Percentiles rank a stretch among this genome's conserved stretches.
These are phyloP conservation scores for Clarireedia sp. DNA, from an alignment of 2,329 filamentous ascomycete genomes.

Conservation along the genomic window DNA sequence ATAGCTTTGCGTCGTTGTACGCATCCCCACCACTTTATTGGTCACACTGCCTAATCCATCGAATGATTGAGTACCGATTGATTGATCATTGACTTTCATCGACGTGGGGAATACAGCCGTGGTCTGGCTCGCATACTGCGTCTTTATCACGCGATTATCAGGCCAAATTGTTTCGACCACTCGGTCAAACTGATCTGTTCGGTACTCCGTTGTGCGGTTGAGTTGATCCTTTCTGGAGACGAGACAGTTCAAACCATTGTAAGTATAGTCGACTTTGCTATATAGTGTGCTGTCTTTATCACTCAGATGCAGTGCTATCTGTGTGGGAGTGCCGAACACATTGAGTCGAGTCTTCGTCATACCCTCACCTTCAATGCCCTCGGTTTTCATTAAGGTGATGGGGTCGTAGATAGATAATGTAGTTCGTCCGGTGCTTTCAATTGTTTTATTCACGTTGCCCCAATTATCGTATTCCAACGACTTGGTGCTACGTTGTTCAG, in stretches of 20 bases:
- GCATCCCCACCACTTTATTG: neutral
- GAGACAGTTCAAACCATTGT: neutral
- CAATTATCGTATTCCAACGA: constrained; percentile 1
- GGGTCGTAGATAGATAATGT: neutral
- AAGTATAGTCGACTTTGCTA: constrained; percentile 7
- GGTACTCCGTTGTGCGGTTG: constrained; percentile 1
- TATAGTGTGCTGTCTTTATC: neutral
- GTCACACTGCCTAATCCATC: constrained; percentile 5
- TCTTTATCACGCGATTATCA: neutral
- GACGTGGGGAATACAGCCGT: neutral
- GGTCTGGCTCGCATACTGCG: constrained; percentile 3
- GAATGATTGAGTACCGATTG: neutral
- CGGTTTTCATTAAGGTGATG: neutral
- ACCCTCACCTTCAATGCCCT: constrained; percentile 4
- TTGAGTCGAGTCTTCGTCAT: constrained; percentile 1
- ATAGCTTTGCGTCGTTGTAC: constrained; percentile 1
- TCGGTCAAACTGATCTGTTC: constrained; percentile 1
- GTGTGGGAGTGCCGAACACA: neutral
- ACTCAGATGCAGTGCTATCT: neutral
- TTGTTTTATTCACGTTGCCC: neutral
- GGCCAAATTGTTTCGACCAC: constrained; percentile 2
- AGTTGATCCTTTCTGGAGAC: neutral
- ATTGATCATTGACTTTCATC: neutral
- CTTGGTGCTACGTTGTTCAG: neutral
- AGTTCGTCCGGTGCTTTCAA: neutral